phyloP scores from a whole-genome alignment of 371 early-diverging fungal genomes.

The Mortierella sp. region DNA sequence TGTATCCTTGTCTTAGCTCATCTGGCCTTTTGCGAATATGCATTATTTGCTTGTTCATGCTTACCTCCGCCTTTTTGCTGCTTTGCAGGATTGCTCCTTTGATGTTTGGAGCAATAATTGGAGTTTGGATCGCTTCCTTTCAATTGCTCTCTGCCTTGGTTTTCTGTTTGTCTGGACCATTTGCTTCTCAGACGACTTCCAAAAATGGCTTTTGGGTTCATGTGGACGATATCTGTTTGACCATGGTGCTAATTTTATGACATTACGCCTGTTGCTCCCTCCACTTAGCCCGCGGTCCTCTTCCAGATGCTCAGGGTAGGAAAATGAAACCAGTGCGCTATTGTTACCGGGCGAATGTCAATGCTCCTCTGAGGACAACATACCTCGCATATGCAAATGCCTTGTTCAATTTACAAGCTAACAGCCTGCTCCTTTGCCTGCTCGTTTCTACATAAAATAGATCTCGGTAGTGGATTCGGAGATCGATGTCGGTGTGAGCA shows the following conservation, averaged over 20 bases:
- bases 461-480: slow-evolving; percentile 71
- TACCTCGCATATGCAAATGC: neutral
- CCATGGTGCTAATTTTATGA: too few relatives aligned
- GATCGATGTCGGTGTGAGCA: slow-evolving; percentile 50
- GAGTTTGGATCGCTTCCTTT: neutral
- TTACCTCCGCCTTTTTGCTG: neutral
- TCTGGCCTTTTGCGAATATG: neutral
- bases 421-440: neutral
- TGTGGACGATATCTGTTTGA: too few relatives aligned
- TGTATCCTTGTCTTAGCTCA: slow-evolving; percentile 12
- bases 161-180: neutral
- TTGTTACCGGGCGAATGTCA: neutral
- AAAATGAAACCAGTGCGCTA: neutral
- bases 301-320: slow-evolving; percentile 50
- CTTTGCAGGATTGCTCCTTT: neutral
- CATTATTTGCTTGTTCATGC: neutral
- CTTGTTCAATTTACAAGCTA: neutral
- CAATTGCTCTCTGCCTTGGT: too few relatives aligned
- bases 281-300: slow-evolving; percentile 41
- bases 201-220: neutral
- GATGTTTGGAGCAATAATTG: slow-evolving; percentile 4
- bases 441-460: slow-evolving; percentile 23
- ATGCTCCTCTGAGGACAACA: neutral
- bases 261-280: neutral
- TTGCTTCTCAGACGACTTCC: neutral